A percentile compares a stretch with the other conserved stretches of the same genome.
phyloP scores from a whole-genome alignment of 768 basidiomycete genomes.

The Sarcodon sp. region DNA sequence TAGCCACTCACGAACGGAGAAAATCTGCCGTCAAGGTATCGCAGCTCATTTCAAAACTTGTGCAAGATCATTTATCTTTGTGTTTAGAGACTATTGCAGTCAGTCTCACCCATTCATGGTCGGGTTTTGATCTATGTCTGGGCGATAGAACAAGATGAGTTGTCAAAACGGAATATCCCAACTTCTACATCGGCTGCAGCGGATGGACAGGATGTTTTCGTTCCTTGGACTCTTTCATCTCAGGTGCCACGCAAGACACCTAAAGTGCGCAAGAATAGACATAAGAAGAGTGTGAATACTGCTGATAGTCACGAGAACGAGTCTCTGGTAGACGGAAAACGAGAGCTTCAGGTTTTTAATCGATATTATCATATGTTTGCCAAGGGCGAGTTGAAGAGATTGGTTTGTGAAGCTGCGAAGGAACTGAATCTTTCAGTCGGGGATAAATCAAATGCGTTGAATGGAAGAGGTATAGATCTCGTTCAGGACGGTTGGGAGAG shows the following conservation, averaged over 20 bases:
- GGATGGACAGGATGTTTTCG: slow-evolving; percentile 69
- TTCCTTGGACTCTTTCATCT: slow-evolving; percentile 68
- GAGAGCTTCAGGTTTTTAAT: slow-evolving; percentile 43
- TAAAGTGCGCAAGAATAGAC: slow-evolving; percentile 6
- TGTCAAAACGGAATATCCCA: slow-evolving; percentile 63
- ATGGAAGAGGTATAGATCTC: slow-evolving; percentile 43
- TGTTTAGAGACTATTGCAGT: slow-evolving; percentile 44
- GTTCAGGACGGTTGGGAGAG: slow-evolving; percentile 75
- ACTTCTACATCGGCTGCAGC: slow-evolving; percentile 1
- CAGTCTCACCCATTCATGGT: slow-evolving; percentile 56
- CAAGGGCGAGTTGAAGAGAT: slow-evolving; percentile 55
- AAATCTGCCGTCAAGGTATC: slow-evolving; percentile 60
- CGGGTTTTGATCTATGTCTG: slow-evolving; percentile 90
- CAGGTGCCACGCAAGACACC: slow-evolving; percentile 10
- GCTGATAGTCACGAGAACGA: neutral
- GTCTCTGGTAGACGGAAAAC: neutral
- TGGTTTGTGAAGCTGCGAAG: slow-evolving; percentile 51
- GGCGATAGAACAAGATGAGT: slow-evolving; percentile 87
- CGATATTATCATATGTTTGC: slow-evolving; percentile 97
- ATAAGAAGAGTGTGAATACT: slow-evolving; percentile 1
- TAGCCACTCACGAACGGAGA: slow-evolving; percentile 70
- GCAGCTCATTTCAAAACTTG: neutral
- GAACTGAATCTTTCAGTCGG: slow-evolving; percentile 45
- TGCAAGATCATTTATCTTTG: neutral
- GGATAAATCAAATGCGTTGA: slow-evolving; percentile 3